Percentiles rank a stretch among this genome's conserved stretches.
Evolutionary conservation across 495 filamentous ascomycete genomes (phyloP).

Genomic region (Astrothelium macrocarpum): DNA sequence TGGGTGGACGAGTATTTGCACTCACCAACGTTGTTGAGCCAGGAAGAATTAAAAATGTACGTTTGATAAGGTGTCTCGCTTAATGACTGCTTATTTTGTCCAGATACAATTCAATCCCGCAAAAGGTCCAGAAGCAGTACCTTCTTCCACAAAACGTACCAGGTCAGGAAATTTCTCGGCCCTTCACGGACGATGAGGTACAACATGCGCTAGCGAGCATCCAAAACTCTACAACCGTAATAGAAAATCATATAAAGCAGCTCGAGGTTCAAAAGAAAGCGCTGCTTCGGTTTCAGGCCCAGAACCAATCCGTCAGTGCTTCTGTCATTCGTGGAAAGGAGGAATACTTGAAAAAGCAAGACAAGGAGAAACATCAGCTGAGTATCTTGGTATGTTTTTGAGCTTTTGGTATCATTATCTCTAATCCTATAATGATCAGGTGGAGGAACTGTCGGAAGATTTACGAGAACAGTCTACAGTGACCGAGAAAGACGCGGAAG

Average conservation of each 20-base stretch:
- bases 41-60: conserved; percentile 31
- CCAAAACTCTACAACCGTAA: conserved; percentile 27
- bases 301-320: conserved; percentile 12
- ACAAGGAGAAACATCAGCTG: conserved; percentile 26
- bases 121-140: neutral
- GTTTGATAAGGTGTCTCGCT: too few relatives aligned
- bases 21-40: conserved; percentile 23
- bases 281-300: conserved; percentile 21
- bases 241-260: conserved; percentile 29
- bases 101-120: conserved; percentile 6
- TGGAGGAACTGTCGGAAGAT: conserved; percentile 23
- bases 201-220: conserved; percentile 25
- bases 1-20: conserved; percentile 31
- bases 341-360: conserved; percentile 17
- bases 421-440: conserved; percentile 4
- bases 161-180: conserved; percentile 14
- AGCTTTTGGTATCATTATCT: neutral
- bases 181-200: conserved; percentile 26
- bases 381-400: conserved; percentile 20
- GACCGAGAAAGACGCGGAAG: conserved; percentile 16
- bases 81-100: too few relatives aligned
- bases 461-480: conserved; percentile 18
- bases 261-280: conserved; percentile 30
- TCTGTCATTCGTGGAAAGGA: neutral
- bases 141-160: conserved; percentile 1